Evolutionary conservation across 345 rosid genomes (phyloP).

Genomic region (Isatis tinctoria): DNA sequence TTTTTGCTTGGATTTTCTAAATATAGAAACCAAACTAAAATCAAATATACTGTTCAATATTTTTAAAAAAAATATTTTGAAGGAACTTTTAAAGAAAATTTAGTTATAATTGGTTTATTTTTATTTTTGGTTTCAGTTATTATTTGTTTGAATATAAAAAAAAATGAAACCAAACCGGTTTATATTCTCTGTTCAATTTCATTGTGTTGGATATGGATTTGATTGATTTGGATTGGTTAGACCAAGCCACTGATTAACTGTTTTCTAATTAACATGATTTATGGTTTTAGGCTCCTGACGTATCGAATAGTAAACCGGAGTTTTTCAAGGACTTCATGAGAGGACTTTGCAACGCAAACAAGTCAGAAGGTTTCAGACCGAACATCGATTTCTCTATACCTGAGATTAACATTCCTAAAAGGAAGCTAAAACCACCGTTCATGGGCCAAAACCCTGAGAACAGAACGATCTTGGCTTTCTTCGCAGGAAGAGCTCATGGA

Average conservation of each 20-base stretch:
- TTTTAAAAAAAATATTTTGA: not conserved
- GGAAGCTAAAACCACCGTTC: conserved; percentile 25
- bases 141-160: not conserved
- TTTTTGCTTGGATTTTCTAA: not conserved
- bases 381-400: conserved; percentile 45
- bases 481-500: conserved; percentile 47
- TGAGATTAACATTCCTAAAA: conserved; percentile 37
- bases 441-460: conserved; percentile 15
- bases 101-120: not conserved
- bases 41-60: not conserved
- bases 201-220: not conserved
- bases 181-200: not conserved
- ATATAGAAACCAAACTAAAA: not conserved
- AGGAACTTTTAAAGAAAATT: not conserved
- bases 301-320: conserved; percentile 26
- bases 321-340: conserved; percentile 37
- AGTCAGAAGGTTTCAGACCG: conserved; percentile 41
- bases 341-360: conserved; percentile 51
- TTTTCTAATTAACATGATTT: not conserved
- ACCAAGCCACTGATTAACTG: not conserved
- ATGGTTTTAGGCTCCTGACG: conserved; percentile 43
- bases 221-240: not conserved
- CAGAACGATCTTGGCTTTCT: conserved; percentile 40
- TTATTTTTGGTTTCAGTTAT: not conserved
- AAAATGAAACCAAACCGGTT: not conserved